Conservation (phyloP, 495 filamentous ascomycete species). For the Neurospora sp. region DNA sequence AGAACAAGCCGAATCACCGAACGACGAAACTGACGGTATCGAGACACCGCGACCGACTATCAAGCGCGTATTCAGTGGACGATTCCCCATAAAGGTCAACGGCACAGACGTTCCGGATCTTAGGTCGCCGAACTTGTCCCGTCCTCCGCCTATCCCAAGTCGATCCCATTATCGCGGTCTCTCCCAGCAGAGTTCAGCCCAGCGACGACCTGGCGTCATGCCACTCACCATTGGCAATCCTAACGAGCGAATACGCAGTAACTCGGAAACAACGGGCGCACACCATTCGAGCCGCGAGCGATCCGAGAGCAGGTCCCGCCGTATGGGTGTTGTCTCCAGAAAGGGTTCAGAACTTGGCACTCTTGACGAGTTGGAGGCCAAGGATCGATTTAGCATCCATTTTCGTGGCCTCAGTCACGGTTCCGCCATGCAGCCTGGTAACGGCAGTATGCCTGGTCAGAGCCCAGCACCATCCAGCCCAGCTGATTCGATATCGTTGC, state of each 20-base stretch:
- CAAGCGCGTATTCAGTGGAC: constrained; percentile 61
- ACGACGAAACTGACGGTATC: constrained; percentile 53
- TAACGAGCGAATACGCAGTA: constrained; percentile 78
- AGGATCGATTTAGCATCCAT: constrained; percentile 61
- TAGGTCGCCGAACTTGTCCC: constrained; percentile 54
- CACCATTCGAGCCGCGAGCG: constrained; percentile 37
- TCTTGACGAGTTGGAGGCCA: constrained; percentile 58
- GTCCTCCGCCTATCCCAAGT: constrained; percentile 61
- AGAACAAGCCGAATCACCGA: constrained; percentile 51
- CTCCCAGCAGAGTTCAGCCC: constrained; percentile 57
- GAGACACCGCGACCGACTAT: constrained; percentile 67
- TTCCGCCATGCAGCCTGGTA: constrained; percentile 53
- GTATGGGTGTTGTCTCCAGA: constrained; percentile 78
- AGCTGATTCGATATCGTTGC: constrained; percentile 37
- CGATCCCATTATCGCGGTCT: constrained; percentile 70
- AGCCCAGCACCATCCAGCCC: constrained; percentile 49
- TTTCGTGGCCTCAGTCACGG: constrained; percentile 73
- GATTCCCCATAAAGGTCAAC: constrained; percentile 78
- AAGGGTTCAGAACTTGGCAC: constrained; percentile 66
- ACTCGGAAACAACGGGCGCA: constrained; percentile 68
- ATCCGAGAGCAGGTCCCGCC: constrained; percentile 43
- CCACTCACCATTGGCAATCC: constrained; percentile 57
- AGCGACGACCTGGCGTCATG: constrained; percentile 57
- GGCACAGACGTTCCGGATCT: constrained; percentile 43
- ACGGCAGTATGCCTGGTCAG: constrained; percentile 26